Evolutionary conservation across 331 rosid species (phyloP).

Genomic region (Rosa hybrid): DNA sequence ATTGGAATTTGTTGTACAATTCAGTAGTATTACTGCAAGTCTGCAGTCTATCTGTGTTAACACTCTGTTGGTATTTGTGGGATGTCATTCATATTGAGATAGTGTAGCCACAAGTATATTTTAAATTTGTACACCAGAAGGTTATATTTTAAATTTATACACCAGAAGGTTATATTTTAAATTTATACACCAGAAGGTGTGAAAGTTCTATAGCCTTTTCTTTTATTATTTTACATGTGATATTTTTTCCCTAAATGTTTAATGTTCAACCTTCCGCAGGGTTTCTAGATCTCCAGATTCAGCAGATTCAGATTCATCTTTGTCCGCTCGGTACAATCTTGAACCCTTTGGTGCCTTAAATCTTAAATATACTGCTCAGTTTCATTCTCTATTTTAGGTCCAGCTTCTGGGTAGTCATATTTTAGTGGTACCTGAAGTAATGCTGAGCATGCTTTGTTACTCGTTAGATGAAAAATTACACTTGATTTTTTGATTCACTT

Average conservation of each 20-base stretch:
- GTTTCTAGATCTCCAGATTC: constrained; percentile 59
- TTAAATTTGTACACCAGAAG: neutral
- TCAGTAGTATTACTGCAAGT: neutral
- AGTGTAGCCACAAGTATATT: neutral
- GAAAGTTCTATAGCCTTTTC: neutral
- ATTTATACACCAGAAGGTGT: neutral
- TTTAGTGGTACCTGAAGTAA: constrained; percentile 54
- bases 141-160: neutral
- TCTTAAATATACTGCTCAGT: neutral
- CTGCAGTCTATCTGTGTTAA: neutral
- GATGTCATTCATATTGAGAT: neutral
- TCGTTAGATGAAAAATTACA: too few relatives aligned
- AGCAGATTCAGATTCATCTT: constrained; percentile 40
- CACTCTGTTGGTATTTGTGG: neutral
- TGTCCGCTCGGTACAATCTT: constrained; percentile 46
- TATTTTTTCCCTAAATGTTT: neutral
- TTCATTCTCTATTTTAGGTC: constrained; percentile 35
- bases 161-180: neutral
- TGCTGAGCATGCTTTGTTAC: constrained; percentile 48
- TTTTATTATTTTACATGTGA: neutral
- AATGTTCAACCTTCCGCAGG: constrained; percentile 30
- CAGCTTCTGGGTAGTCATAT: constrained; percentile 54
- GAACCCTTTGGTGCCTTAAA: constrained; percentile 8
- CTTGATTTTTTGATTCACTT: neutral
- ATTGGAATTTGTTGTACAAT: constrained; percentile 10